phyloP scores from a whole-genome alignment of 192 early-diverging fungal genomes.

The Martensiomyces pterosporus region DNA sequence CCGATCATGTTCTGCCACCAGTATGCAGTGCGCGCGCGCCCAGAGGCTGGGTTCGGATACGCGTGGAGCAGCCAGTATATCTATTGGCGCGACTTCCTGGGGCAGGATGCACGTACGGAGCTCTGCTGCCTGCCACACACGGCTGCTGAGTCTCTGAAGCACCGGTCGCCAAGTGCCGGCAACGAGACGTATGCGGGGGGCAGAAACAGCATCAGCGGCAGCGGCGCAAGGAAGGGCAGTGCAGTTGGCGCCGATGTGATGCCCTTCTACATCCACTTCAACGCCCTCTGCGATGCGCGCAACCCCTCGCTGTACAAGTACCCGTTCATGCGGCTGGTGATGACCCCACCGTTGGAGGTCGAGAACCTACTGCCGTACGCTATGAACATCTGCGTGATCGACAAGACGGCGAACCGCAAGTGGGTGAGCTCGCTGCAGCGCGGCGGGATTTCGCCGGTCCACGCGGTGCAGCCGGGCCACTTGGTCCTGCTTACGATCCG shows the following conservation, averaged over 20 bases:
- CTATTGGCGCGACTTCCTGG: slow-evolving; percentile 76
- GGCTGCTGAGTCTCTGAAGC: background rate
- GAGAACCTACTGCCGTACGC: slow-evolving; percentile 95
- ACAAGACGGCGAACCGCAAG: slow-evolving; percentile 67
- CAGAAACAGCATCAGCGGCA: background rate
- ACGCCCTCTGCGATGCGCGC: slow-evolving; percentile 27
- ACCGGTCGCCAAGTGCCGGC: background rate
- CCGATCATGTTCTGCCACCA: slow-evolving; percentile 84
- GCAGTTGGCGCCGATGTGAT: slow-evolving; percentile 5
- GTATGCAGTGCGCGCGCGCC: slow-evolving; percentile 73
- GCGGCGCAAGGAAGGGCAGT: background rate
- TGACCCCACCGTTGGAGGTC: slow-evolving; percentile 77
- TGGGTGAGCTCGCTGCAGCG: slow-evolving; percentile 61
- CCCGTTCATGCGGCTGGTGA: slow-evolving; percentile 73
- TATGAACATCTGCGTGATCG: slow-evolving; percentile 72
- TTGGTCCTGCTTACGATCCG: slow-evolving; percentile 71
- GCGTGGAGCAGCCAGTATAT: slow-evolving; percentile 77
- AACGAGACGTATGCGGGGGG: slow-evolving; percentile 1
- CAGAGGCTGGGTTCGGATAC: slow-evolving; percentile 77
- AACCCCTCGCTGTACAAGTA: slow-evolving; percentile 55
- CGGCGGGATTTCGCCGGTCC: slow-evolving; percentile 70
- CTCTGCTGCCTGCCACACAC: slow-evolving; percentile 50
- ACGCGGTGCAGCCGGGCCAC: slow-evolving; percentile 80
- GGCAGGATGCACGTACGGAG: slow-evolving; percentile 41
- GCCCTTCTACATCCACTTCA: slow-evolving; percentile 46